Conservation (phyloP, 305 asterid genomes). For the Fraxinus albicans region DNA sequence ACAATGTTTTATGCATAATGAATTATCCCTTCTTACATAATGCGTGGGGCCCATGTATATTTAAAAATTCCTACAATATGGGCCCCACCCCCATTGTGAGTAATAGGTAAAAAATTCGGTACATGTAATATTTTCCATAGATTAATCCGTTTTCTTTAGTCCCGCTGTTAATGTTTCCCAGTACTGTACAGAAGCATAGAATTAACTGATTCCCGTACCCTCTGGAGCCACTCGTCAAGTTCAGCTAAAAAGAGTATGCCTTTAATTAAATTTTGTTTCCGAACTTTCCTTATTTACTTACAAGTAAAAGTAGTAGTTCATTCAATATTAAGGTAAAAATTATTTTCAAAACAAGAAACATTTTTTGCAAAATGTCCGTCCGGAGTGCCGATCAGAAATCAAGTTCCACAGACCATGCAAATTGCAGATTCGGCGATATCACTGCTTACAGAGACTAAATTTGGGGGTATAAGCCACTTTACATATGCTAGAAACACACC, state of each 20-base stretch:
- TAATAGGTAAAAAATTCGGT: too few relatives aligned
- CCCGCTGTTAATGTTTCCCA: not conserved
- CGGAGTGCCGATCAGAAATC: not conserved
- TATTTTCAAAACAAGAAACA: not conserved
- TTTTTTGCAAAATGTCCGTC: not conserved
- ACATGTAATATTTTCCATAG: too few relatives aligned
- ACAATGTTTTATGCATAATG: too few relatives aligned
- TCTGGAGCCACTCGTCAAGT: not conserved
- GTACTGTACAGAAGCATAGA: not conserved
- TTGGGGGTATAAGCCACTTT: not conserved
- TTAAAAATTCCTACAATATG: too few relatives aligned
- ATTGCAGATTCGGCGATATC: not conserved
- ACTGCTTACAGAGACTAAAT: not conserved
- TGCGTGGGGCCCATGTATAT: too few relatives aligned
- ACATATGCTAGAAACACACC: not conserved
- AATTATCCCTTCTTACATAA: too few relatives aligned
- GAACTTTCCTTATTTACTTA: not conserved
- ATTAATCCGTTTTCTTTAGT: not conserved
- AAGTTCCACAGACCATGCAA: not conserved
- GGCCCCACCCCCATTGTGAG: too few relatives aligned
- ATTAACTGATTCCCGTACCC: not conserved
- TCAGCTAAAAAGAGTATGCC: not conserved
- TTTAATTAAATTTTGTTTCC: not conserved
- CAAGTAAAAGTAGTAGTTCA: not conserved
- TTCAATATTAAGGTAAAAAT: not conserved